Conservation (phyloP, 1,284 basidiomycete genomes). For the Mycena sp. region DNA sequence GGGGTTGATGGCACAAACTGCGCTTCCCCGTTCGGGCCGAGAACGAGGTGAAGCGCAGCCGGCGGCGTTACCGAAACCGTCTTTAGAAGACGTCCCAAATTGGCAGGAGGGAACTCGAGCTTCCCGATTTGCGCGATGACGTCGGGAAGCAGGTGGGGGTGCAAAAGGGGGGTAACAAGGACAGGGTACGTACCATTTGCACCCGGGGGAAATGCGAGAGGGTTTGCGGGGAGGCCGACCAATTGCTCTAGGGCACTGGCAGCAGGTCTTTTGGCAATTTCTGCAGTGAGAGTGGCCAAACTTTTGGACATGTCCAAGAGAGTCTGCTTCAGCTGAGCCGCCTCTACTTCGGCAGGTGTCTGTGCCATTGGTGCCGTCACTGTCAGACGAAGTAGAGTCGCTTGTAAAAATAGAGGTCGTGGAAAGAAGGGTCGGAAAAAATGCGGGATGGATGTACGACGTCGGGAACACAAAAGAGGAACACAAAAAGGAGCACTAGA, state of each 20-base stretch:
- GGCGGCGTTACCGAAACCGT: neutral
- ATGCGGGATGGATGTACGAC: too few species aligned
- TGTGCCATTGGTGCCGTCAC: too few species aligned
- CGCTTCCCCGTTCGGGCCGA: neutral
- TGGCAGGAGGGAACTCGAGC: constrained; percentile 8
- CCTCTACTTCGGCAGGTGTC: neutral
- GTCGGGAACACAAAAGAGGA: too few species aligned
- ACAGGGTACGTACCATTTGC: too few species aligned
- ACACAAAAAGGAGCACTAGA: too few species aligned
- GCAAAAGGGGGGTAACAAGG: neutral
- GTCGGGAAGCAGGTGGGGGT: constrained; percentile 11
- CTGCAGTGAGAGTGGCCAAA: neutral
- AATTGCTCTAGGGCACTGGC: neutral
- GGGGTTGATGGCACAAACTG: neutral
- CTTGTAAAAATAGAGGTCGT: too few species aligned
- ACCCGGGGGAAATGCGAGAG: neutral
- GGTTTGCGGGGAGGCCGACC: neutral
- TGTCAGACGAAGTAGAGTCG: too few species aligned
- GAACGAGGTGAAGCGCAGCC: neutral
- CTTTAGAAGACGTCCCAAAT: constrained; percentile 9
- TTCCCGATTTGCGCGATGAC: constrained; percentile 3
- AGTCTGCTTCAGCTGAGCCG: neutral
- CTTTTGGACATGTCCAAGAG: neutral
- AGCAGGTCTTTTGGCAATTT: neutral
- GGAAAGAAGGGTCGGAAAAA: too few species aligned